Conservation (phyloP, 1,139 yeast species). For the Blastobotrys elegans region DNA sequence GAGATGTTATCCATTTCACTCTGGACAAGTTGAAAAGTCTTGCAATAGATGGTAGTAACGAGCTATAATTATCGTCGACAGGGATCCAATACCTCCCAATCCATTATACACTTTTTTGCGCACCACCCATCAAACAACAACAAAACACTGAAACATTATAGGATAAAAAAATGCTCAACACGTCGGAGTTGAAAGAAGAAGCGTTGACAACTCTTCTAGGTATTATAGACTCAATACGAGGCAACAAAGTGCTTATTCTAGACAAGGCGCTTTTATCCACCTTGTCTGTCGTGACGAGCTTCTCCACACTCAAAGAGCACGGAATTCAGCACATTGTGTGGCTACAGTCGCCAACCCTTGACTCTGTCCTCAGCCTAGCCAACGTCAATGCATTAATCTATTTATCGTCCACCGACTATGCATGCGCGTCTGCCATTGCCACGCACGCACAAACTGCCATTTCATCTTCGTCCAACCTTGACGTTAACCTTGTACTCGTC, state of each 20-base stretch:
- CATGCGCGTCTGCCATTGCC: slow-evolving; percentile 25
- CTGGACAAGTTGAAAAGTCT: too few relatives aligned
- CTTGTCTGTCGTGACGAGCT: slow-evolving; percentile 58
- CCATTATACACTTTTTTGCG: too few relatives aligned
- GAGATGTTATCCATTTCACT: too few relatives aligned
- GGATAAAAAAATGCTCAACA: slow-evolving; percentile 24
- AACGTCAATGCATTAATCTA: slow-evolving; percentile 21
- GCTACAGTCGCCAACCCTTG: slow-evolving; percentile 37
- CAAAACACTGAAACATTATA: too few relatives aligned
- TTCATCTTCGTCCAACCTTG: slow-evolving; percentile 14
- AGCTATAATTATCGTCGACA: too few relatives aligned
- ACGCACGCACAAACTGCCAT: slow-evolving; percentile 26
- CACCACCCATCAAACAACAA: too few relatives aligned
- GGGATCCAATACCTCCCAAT: too few relatives aligned
- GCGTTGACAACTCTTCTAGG: slow-evolving; percentile 29
- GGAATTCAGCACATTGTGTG: slow-evolving; percentile 60
- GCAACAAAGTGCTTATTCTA: slow-evolving; percentile 44
- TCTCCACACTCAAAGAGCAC: slow-evolving; percentile 46
- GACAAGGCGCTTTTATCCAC: slow-evolving; percentile 52
- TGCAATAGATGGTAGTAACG: too few relatives aligned
- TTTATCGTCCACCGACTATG: slow-evolving; percentile 22
- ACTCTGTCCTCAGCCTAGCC: slow-evolving; percentile 12
- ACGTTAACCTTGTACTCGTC: slow-evolving; percentile 28
- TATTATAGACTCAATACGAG: slow-evolving; percentile 31
- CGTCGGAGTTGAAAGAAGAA: slow-evolving; percentile 27